Conservation (phyloP, 2,329 filamentous ascomycete genomes). For the Didymella pinodella region DNA sequence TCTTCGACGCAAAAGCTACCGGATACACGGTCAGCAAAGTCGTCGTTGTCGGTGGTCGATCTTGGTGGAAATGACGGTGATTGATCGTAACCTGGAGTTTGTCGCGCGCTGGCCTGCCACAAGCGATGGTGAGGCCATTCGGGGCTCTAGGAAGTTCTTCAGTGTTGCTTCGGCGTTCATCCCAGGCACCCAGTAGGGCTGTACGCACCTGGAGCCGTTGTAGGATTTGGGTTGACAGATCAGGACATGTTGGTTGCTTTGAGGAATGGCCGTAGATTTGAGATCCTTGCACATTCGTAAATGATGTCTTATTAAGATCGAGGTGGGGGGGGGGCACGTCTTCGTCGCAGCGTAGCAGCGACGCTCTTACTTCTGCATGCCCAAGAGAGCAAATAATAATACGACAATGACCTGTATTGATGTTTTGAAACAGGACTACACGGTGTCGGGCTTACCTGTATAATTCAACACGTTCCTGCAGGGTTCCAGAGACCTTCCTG, state of each 20-base stretch:
- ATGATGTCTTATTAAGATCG: not conserved
- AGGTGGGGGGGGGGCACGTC: too few relatives aligned
- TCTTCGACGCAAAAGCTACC: constrained; percentile 7
- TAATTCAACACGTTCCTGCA: too few relatives aligned
- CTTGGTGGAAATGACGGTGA: constrained; percentile 25
- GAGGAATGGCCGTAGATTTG: not conserved
- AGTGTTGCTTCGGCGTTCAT: constrained; percentile 18
- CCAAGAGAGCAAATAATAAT: too few relatives aligned
- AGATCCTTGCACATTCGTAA: not conserved
- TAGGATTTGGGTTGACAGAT: not conserved
- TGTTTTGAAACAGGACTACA: too few relatives aligned
- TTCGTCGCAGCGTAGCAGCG: too few relatives aligned
- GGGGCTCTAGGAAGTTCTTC: constrained; percentile 12
- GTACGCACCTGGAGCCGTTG: not conserved
- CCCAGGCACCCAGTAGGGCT: constrained; percentile 18
- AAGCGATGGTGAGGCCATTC: constrained; percentile 9
- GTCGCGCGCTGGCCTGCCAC: constrained; percentile 17
- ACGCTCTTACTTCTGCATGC: too few relatives aligned
- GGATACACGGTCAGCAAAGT: constrained; percentile 16
- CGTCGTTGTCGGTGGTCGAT: constrained; percentile 23
- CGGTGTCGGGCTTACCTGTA: too few relatives aligned
- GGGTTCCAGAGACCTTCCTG: too few relatives aligned
- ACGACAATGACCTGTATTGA: too few relatives aligned
- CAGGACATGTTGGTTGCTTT: not conserved
- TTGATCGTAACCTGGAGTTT: constrained; percentile 28